Evolutionary conservation across 805 yeast genomes (phyloP), one percentile per base, ranked within the genome.

Genomic region (Saccharomycopsis sp.): DNA sequence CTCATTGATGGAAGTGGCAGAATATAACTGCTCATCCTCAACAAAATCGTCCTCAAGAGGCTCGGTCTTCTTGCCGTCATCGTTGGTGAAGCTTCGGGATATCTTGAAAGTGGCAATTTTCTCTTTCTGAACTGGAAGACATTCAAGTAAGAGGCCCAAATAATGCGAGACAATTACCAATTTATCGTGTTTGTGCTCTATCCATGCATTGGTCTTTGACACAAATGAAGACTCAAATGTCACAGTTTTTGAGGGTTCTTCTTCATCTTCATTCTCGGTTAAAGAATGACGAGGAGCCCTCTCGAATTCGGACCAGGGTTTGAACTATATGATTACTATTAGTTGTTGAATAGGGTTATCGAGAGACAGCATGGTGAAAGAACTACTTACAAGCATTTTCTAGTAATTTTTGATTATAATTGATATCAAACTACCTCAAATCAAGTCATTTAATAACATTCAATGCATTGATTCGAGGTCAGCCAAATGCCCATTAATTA

Each of bases 11-110:
- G 57, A 24, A 3, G 62, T 47, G 15, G 78, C 77, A 2, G 70
- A 52, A 64, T 80, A 80, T 42, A 80, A 68, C 61, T 79, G 83
- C 62, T 80, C 81, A 55, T 78, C 80, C 9, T 76, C 80, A 15
- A 57, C 44, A 41, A 41, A 58, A 19, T 55, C 56, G 41, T 35
- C 29, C 55, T 38, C 35, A n/a, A 29, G 44, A 8, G 7, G 3
- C 3, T 17, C 42, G 7, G n/a, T 15, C 17, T 52, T 25, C 2
- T 52, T 38, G 23, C 53, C 17, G 22, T 44, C 24, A 47, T 49
- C 54, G 8, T 44, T 44, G 22, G 12, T 7, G 3, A 12, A 5
- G 12, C 19, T 44, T 29, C 38, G 38, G 20, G 49, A 17, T 8
- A 38, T 51, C 5, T 51, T 38, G 23, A 17, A 8, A 41, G 15